Evolutionary conservation across 139 green algal genomes (phyloP).

Genomic region (Coelastrella sp.): DNA sequence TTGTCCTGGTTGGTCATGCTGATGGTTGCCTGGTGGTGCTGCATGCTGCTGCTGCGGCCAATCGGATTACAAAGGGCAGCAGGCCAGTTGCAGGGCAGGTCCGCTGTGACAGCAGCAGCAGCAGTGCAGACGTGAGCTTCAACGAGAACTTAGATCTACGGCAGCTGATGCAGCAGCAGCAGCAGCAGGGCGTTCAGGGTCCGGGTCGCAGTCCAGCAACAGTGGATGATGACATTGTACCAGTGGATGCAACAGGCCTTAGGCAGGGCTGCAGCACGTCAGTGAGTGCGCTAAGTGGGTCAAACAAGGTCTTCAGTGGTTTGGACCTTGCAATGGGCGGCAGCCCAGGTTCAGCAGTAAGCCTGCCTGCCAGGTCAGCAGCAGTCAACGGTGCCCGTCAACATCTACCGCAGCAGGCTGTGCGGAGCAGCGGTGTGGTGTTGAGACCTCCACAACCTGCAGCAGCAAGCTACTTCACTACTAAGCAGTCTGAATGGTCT

Average conservation of each 20-base stretch:
- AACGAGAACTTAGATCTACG: constrained; percentile 11
- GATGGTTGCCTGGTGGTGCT: constrained; percentile 76
- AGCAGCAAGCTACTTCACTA: too few species aligned
- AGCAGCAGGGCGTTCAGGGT: not conserved
- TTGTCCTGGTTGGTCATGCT: constrained; percentile 74
- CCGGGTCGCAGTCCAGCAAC: too few species aligned
- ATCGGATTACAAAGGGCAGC: not conserved
- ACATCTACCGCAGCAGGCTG: not conserved
- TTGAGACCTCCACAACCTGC: not conserved
- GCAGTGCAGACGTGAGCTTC: not conserved
- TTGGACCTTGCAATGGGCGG: too few species aligned
- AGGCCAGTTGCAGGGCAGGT: not conserved
- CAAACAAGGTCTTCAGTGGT: too few species aligned
- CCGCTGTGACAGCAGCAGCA: not conserved
- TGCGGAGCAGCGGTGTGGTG: not conserved
- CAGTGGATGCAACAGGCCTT: too few species aligned
- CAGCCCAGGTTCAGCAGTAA: too few species aligned
- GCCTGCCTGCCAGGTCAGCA: not conserved
- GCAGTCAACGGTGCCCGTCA: not conserved
- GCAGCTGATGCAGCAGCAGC: constrained; percentile 23
- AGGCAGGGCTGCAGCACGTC: too few species aligned
- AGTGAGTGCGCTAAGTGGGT: too few species aligned
- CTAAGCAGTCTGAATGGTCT: too few species aligned
- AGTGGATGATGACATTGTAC: too few species aligned
- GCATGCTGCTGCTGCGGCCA: constrained; percentile 5